These are phyloP conservation scores for Jacaranda mimosifolia DNA, from an alignment of 257 asterid species.

Conservation along the genomic window DNA sequence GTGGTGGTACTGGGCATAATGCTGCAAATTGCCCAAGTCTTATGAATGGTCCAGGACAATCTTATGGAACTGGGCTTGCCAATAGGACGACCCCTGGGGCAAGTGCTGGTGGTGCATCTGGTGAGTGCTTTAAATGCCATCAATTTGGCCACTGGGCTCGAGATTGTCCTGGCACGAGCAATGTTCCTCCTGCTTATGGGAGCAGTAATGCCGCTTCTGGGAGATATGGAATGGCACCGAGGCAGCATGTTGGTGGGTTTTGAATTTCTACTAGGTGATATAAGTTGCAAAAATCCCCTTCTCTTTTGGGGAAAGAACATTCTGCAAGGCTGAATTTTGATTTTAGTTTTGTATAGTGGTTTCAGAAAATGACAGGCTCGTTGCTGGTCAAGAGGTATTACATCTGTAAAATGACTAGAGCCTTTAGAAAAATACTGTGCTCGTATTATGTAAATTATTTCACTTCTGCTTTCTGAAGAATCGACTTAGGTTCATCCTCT, in stretches of 20 bases:
- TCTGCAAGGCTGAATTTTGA: conserved; percentile 20
- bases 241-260: conserved; percentile 78
- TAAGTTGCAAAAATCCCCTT: neutral
- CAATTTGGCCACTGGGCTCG: conserved; percentile 87
- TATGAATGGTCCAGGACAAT: conserved; percentile 62
- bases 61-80: conserved; percentile 62
- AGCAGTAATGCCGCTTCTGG: conserved; percentile 52
- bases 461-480: neutral
- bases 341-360: conserved; percentile 20
- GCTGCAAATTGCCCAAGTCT: conserved; percentile 77
- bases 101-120: conserved; percentile 42
- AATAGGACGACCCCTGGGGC: conserved; percentile 45
- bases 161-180: conserved; percentile 70
- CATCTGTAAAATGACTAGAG: neutral
- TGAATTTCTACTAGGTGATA: conserved; percentile 48
- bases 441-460: conserved; percentile 34
- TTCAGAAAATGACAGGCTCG: conserved; percentile 15
- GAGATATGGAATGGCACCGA: conserved; percentile 65
- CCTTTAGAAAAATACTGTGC: neutral
- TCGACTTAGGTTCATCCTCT: no score
- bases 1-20: conserved; percentile 84
- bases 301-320: neutral
- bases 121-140: conserved; percentile 87
- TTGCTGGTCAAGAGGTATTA: neutral
- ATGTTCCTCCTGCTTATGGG: conserved; percentile 67